Evolutionary conservation across 495 filamentous ascomycete genomes (phyloP).

Genomic region (Tetracladium setigerum): DNA sequence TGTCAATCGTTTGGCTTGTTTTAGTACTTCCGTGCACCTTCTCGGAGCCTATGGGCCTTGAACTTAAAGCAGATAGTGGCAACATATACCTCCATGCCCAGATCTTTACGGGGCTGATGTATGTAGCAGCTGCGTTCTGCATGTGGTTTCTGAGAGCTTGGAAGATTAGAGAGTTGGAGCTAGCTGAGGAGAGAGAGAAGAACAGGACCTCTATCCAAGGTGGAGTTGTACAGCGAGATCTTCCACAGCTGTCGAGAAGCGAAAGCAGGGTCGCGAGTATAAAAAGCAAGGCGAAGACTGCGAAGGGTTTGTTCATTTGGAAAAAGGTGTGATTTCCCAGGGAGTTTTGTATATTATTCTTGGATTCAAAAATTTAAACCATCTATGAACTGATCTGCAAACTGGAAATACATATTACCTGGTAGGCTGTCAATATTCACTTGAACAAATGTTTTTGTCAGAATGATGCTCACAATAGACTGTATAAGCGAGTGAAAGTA

Average conservation of each 20-base stretch:
- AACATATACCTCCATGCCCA: constrained; percentile 53
- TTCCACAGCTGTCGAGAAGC: background rate
- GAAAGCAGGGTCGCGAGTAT: constrained; percentile 10
- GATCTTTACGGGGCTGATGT: constrained; percentile 60
- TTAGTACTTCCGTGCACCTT: constrained; percentile 68
- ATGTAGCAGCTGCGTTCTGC: constrained; percentile 49
- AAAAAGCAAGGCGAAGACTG: constrained; percentile 12
- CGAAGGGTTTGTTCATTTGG: constrained; percentile 17
- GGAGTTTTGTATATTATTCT: background rate
- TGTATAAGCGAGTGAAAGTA: no score
- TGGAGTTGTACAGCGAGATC: constrained; percentile 1
- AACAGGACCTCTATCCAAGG: constrained; percentile 10
- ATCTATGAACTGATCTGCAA: no score
- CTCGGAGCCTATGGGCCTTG: constrained; percentile 67
- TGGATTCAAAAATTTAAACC: no score
- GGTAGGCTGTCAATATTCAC: no score
- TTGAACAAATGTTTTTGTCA: no score
- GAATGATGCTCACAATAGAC: no score
- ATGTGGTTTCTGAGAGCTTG: constrained; percentile 47
- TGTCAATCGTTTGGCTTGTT: constrained; percentile 71
- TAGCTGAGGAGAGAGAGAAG: constrained; percentile 21
- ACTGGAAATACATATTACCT: no score
- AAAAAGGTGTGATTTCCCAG: constrained; percentile 12
- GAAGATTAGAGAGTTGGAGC: constrained; percentile 51
- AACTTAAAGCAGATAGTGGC: constrained; percentile 43